Conservation (phyloP, 495 filamentous ascomycete genomes). For the Neurospora tetrasperma region DNA sequence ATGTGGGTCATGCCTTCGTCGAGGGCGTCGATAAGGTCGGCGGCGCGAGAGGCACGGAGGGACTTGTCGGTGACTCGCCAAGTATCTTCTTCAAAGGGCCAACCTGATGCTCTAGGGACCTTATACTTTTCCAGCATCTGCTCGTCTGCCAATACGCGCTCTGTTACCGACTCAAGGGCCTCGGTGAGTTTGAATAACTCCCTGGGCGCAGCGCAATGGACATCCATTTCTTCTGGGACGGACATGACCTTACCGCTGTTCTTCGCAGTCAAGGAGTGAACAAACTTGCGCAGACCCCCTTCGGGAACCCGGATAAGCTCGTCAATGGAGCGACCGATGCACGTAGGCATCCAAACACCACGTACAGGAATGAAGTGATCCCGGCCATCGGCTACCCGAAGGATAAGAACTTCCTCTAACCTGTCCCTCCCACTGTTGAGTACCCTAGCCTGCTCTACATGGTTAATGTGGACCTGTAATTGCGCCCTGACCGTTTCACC, state of each 20-base stretch:
- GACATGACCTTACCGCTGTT: conserved; percentile 17
- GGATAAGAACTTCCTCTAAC: conserved; percentile 78
- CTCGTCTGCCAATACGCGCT: conserved; percentile 71
- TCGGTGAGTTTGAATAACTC: conserved; percentile 86
- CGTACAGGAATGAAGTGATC: conserved; percentile 85
- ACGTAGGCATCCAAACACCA: conserved; percentile 69
- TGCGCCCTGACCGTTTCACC: conserved; percentile 69
- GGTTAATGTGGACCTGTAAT: conserved; percentile 52
- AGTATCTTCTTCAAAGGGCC: conserved; percentile 59
- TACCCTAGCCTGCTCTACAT: conserved; percentile 49
- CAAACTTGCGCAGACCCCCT: conserved; percentile 50
- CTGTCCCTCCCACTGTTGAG: conserved; percentile 58
- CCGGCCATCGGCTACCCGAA: conserved; percentile 74
- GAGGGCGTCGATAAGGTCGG: conserved; percentile 52
- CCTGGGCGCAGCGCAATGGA: conserved; percentile 48
- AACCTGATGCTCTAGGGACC: conserved; percentile 46
- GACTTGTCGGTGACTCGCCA: conserved; percentile 24
- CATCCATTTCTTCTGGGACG: conserved; percentile 35
- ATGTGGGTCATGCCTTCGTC: conserved; percentile 51
- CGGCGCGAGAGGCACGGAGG: conserved; percentile 18
- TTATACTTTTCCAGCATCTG: conserved; percentile 63
- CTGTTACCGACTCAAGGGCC: conserved; percentile 61
- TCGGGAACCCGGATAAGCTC: conserved; percentile 80
- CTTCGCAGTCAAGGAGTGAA: conserved; percentile 15
- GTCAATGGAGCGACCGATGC: conserved; percentile 72